These are phyloP conservation scores for Populus trichocarpa DNA, from an alignment of 441 rosid genomes.

Conservation along the genomic window DNA sequence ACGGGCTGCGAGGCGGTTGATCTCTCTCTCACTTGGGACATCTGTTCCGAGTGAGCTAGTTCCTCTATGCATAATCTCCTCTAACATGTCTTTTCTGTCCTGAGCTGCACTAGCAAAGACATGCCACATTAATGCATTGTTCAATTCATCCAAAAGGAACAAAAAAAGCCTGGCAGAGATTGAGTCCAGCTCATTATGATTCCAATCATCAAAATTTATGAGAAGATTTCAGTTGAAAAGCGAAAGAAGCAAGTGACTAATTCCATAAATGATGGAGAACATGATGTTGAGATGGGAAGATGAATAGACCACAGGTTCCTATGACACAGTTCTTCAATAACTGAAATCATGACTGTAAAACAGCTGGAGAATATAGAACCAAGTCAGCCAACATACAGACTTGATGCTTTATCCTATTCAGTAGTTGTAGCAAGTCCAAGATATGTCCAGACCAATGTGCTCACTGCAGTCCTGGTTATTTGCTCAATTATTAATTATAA, in stretches of 20 bases:
- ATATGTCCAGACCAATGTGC: neutral
- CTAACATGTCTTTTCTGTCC: slow-evolving; percentile 95
- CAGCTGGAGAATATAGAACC: neutral
- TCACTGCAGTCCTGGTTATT: neutral
- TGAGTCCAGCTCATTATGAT: neutral
- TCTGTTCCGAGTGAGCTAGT: slow-evolving; percentile 94
- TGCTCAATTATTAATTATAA: neutral
- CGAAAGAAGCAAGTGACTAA: neutral
- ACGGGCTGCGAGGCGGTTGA: slow-evolving; percentile 94
- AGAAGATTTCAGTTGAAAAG: neutral
- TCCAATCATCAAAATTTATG: slow-evolving; percentile 2
- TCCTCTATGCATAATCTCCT: slow-evolving; percentile 96
- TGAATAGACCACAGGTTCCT: neutral
- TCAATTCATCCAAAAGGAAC: slow-evolving; percentile 2
- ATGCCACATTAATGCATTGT: slow-evolving; percentile 14
- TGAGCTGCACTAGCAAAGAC: slow-evolving; percentile 59
- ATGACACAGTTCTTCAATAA: neutral
- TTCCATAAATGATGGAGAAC: neutral
- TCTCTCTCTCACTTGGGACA: slow-evolving; percentile 99
- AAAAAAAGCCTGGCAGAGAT: neutral
- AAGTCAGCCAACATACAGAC: neutral
- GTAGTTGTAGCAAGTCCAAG: neutral
- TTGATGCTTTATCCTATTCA: neutral
- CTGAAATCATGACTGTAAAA: neutral
- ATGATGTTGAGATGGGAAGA: neutral